phyloP scores from a whole-genome alignment of 108 stramenopile genomes.

The Asterionellopsis glacialis region DNA sequence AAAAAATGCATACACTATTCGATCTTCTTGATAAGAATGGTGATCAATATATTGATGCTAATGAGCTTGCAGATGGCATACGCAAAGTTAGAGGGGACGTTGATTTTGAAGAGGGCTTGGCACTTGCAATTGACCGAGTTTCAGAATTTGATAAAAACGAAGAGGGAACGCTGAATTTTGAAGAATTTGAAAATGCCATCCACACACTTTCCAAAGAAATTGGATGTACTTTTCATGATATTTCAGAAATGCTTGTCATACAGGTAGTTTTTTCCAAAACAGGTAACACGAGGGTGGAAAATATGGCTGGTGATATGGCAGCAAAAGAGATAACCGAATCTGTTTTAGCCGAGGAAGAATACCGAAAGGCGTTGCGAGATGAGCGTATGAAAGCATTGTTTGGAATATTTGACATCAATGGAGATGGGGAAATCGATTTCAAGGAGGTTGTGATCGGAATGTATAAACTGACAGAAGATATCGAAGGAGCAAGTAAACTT shows the following conservation, averaged over 20 bases:
- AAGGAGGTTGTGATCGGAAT: conserved; percentile 22
- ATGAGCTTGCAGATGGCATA: conserved; percentile 22
- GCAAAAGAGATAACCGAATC: not conserved
- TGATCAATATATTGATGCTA: conserved; percentile 10
- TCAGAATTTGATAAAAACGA: conserved; percentile 19
- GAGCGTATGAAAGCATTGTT: conserved; percentile 24
- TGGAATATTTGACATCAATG: conserved; percentile 16
- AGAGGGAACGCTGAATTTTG: conserved; percentile 10
- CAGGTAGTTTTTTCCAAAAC: conserved; percentile 9
- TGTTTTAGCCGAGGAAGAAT: conserved; percentile 5
- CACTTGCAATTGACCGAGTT: conserved; percentile 13
- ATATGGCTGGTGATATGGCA: conserved; percentile 4
- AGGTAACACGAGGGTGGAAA: conserved; percentile 2
- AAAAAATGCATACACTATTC: conserved; percentile 22
- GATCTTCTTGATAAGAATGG: conserved; percentile 22
- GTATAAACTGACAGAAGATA: conserved; percentile 21
- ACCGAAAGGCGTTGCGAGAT: conserved; percentile 4
- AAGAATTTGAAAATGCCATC: conserved; percentile 14
- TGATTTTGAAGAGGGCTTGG: conserved; percentile 12
- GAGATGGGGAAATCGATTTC: conserved; percentile 15
- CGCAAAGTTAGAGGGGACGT: conserved; percentile 11
- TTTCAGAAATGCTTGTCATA: conserved; percentile 22
- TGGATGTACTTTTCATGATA: conserved; percentile 19
- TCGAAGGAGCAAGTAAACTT: conserved; percentile 5
- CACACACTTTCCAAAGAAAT: conserved; percentile 5